These are phyloP conservation scores for Aspergillus candidus DNA, from an alignment of 2,329 filamentous ascomycete genomes.

Conservation along the genomic window DNA sequence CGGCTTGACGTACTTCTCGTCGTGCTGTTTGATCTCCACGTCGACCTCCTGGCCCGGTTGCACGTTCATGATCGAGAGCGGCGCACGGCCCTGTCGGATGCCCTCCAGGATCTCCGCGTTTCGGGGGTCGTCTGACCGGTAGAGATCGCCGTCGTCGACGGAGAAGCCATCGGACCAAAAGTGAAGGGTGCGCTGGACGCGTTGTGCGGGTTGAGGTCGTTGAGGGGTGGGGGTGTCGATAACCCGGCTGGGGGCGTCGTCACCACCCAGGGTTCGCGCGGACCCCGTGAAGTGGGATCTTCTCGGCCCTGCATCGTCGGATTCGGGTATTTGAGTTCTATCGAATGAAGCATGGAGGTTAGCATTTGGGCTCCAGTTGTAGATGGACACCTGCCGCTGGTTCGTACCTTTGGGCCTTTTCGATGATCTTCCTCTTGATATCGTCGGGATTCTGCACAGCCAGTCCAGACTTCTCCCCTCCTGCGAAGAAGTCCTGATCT, in stretches of 20 bases:
- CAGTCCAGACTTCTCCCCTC: conserved; percentile 62
- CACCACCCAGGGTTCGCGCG: conserved; percentile 60
- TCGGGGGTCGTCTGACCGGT: conserved; percentile 56
- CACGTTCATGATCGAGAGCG: conserved; percentile 58
- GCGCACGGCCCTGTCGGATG: conserved; percentile 58
- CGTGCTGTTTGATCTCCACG: conserved; percentile 58
- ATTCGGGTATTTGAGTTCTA: conserved; percentile 26
- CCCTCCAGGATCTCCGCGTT: conserved; percentile 57
- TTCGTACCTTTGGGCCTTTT: conserved; percentile 38
- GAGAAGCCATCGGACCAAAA: conserved; percentile 63
- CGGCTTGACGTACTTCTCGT: conserved; percentile 57
- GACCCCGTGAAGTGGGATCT: conserved; percentile 52
- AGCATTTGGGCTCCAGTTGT: background rate
- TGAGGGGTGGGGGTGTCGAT: conserved; percentile 48
- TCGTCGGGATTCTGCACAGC: conserved; percentile 61
- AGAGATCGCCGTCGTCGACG: conserved; percentile 59
- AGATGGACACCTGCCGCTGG: background rate
- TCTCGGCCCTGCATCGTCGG: conserved; percentile 41
- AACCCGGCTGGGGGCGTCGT: conserved; percentile 54
- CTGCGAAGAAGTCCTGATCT: conserved; percentile 55
- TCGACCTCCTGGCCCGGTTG: conserved; percentile 59
- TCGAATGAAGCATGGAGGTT: background rate
- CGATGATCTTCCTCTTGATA: conserved; percentile 46
- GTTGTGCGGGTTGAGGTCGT: conserved; percentile 38
- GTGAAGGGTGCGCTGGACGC: conserved; percentile 55